Evolutionary conservation across 2,329 filamentous ascomycete genomes (phyloP).

Genomic region (Cryphonectria parasitica): DNA sequence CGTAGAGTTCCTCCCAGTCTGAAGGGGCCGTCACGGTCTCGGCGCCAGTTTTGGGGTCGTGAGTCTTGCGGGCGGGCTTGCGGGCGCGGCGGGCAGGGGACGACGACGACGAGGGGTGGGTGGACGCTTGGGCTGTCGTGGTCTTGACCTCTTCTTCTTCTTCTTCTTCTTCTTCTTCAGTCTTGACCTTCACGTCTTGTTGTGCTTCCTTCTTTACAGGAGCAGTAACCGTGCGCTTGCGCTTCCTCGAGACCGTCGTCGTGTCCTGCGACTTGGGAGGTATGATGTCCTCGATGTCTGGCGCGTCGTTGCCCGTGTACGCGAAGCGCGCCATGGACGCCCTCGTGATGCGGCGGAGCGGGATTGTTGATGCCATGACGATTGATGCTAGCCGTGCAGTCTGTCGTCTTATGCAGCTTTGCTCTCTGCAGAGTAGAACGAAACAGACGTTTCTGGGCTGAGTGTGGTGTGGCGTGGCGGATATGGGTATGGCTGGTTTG

Average conservation of each 20-base stretch:
- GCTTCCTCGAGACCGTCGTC: not conserved
- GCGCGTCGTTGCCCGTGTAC: slow-evolving; percentile 36
- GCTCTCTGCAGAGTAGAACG: not conserved
- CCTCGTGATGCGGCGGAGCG: slow-evolving; percentile 52
- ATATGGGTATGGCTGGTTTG: too few species aligned
- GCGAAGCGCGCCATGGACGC: slow-evolving; percentile 54
- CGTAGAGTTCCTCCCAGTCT: slow-evolving; percentile 85
- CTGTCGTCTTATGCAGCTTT: not conserved
- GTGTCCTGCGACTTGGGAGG: slow-evolving; percentile 13
- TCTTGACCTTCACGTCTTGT: slow-evolving; percentile 14
- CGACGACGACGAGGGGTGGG: slow-evolving; percentile 1
- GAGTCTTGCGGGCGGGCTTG: slow-evolving; percentile 45
- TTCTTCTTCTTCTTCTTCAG: not conserved
- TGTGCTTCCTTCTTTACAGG: not conserved
- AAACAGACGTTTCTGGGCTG: not conserved
- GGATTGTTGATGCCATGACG: slow-evolving; percentile 30
- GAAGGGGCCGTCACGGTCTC: slow-evolving; percentile 63
- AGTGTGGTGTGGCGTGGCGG: not conserved
- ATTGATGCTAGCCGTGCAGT: not conserved
- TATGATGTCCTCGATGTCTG: slow-evolving; percentile 42
- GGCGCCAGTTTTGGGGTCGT: slow-evolving; percentile 32
- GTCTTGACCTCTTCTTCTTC: not conserved
- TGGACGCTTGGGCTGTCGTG: slow-evolving; percentile 33
- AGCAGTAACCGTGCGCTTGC: not conserved
- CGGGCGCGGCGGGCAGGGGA: slow-evolving; percentile 28